Conservation (phyloP, 2,329 filamentous ascomycete species). For the Cyphellophora europaea region DNA sequence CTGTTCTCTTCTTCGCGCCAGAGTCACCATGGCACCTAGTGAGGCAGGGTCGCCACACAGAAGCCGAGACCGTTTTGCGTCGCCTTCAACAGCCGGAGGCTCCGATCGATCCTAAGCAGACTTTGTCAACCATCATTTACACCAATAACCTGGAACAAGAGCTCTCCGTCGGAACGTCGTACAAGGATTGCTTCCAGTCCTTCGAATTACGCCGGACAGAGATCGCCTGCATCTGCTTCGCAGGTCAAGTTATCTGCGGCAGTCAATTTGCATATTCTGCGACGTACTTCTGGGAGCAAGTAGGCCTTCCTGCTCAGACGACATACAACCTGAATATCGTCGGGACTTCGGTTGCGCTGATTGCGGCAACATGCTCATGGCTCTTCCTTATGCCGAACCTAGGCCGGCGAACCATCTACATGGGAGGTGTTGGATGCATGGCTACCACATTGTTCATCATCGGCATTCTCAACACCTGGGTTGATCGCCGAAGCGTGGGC, state of each 20-base stretch:
- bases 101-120: conserved; percentile 21
- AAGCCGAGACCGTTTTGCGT: conserved; percentile 18
- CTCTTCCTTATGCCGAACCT: conserved; percentile 25
- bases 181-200: conserved; percentile 24
- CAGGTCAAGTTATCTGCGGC: conserved; percentile 28
- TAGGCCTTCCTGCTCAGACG: conserved; percentile 24
- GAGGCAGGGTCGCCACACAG: conserved; percentile 15
- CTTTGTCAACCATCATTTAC: conserved; percentile 19
- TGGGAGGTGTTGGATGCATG: conserved; percentile 24
- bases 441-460: conserved; percentile 22
- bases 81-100: conserved; percentile 27
- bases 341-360: conserved; percentile 50
- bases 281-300: conserved; percentile 31
- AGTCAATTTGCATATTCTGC: conserved; percentile 26
- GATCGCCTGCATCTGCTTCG: conserved; percentile 28
- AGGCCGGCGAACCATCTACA: conserved; percentile 31
- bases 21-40: conserved; percentile 22
- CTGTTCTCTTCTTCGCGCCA: conserved; percentile 17
- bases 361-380: conserved; percentile 45
- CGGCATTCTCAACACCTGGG: conserved; percentile 20
- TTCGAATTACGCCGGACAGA: conserved; percentile 30
- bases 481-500: conserved; percentile 19
- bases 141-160: conserved; percentile 20
- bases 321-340: conserved; percentile 36
- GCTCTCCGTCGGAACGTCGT: conserved; percentile 21